Conservation (phyloP, 2,329 filamentous ascomycete species). For the Daldinia sp. region DNA sequence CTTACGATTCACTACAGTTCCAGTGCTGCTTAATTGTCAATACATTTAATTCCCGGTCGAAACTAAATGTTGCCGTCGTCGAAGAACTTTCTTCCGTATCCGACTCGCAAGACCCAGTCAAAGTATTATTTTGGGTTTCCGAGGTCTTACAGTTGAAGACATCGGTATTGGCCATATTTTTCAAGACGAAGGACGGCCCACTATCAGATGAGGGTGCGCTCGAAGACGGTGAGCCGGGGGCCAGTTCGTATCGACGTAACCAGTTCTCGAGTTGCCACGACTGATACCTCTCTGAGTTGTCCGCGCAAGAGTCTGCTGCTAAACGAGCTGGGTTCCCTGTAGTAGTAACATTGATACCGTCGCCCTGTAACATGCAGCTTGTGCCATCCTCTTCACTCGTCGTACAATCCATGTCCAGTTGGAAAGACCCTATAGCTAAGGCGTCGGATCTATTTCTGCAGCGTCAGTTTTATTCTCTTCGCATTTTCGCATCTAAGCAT, state of each 20-base stretch:
- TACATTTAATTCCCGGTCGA: slow-evolving; percentile 44
- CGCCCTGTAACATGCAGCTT: slow-evolving; percentile 39
- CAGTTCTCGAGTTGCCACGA: slow-evolving; percentile 48
- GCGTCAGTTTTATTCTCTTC: background rate
- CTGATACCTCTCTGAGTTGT: slow-evolving; percentile 42
- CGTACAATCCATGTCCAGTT: slow-evolving; percentile 45
- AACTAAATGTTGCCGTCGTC: slow-evolving; percentile 41
- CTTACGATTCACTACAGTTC: slow-evolving; percentile 45
- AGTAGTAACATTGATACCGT: slow-evolving; percentile 37
- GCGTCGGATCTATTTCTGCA: slow-evolving; percentile 37
- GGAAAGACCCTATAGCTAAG: slow-evolving; percentile 44
- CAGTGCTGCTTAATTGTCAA: slow-evolving; percentile 44
- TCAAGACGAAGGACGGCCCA: slow-evolving; percentile 46
- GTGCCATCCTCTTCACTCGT: slow-evolving; percentile 31
- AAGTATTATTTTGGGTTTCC: slow-evolving; percentile 32
- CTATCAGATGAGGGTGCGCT: slow-evolving; percentile 38
- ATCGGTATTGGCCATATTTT: slow-evolving; percentile 41
- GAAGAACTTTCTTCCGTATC: slow-evolving; percentile 13
- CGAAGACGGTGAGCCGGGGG: slow-evolving; percentile 36
- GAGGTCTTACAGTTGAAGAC: slow-evolving; percentile 42
- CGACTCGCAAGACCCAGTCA: slow-evolving; percentile 42
- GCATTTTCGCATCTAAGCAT: background rate
- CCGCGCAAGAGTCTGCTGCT: slow-evolving; percentile 37
- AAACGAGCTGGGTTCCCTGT: slow-evolving; percentile 24
- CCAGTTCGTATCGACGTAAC: slow-evolving; percentile 42